Base-by-base conservation (phyloP, 176 grass and related monocot genomes). In the Elaeis guineensis region DNA sequence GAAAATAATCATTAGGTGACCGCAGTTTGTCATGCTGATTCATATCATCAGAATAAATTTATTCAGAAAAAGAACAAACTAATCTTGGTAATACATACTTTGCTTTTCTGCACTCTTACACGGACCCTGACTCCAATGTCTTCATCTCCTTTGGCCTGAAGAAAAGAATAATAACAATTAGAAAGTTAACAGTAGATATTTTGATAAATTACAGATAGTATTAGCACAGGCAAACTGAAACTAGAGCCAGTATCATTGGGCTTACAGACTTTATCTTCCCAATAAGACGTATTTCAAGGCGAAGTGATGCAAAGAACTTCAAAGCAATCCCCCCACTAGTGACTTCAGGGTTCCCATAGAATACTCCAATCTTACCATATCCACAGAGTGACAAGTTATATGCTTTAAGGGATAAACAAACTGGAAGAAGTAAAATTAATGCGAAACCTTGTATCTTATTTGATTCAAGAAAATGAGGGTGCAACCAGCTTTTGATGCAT, bases 401-500 rank as follows among this genome's bases (percentile, higher is more conserved):
- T 44, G 9, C 35, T 44, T 44, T 14, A 2, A 44, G 35, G 9
- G 35, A 44, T 9, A 44, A 44, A 44, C 35, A 44, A 44, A 44
- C 11, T 44, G 9, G 9, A 44, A 44, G 35, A 44, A 44, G 35
- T 14, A 51, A 66, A 61, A 58, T 17, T 17, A 72, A 76, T 59
- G 50, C 3, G 57, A 72, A 30, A 92, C 93, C 84, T 97, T 97
- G 70, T 98, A 98, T 98, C 93, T 82, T 79, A 98, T 98, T 68
- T 98, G 93, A 89, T 98, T 98, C 65, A 98, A 82, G 73, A 98
- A 98, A 72, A 98, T 98, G 55, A 98, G 79, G 72, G 93, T 98
- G 81, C 93, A 98, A 35, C 93, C 84, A 83, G 93, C 87, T 67
- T 98, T 98, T 30, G 87, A 98, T 20, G 93, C 93, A 86, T 98